Evolutionary conservation across 257 asterid genomes (phyloP).

Genomic region (Cruciata laevipes): DNA sequence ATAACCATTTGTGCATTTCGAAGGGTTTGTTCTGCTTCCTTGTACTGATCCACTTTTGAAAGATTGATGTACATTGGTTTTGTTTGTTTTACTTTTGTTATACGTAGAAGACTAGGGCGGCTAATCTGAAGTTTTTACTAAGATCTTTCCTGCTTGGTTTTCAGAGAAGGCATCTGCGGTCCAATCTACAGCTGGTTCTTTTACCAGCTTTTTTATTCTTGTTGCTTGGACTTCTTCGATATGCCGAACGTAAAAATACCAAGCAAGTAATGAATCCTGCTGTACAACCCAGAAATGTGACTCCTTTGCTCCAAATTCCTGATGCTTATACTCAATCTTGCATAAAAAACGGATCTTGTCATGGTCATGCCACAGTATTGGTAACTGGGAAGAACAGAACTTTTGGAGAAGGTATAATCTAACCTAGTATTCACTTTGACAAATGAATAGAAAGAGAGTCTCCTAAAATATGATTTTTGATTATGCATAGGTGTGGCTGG

Average conservation of each 20-base stretch:
- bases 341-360: conserved; percentile 28
- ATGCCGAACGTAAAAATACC: neutral
- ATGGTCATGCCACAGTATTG: conserved; percentile 31
- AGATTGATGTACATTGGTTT: neutral
- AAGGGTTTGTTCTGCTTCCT: no score
- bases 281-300: neutral
- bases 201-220: neutral
- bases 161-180: conserved; percentile 5
- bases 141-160: neutral
- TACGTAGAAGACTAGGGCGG: neutral
- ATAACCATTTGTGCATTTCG: neutral
- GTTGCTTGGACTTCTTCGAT: neutral
- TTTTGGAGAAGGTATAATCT: conserved; percentile 10
- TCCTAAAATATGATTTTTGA: conserved; percentile 3
- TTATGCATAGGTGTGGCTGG: conserved; percentile 27
- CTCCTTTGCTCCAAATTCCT: conserved; percentile 29
- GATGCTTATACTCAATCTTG: conserved; percentile 24
- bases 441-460: neutral
- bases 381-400: conserved; percentile 31
- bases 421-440: neutral
- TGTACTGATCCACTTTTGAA: neutral
- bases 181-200: conserved; percentile 4
- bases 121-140: neutral
- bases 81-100: neutral
- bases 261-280: accelerated